These are phyloP conservation scores for Curvularia spicifera DNA, from an alignment of 2,329 filamentous ascomycete genomes.

Conservation along the genomic window DNA sequence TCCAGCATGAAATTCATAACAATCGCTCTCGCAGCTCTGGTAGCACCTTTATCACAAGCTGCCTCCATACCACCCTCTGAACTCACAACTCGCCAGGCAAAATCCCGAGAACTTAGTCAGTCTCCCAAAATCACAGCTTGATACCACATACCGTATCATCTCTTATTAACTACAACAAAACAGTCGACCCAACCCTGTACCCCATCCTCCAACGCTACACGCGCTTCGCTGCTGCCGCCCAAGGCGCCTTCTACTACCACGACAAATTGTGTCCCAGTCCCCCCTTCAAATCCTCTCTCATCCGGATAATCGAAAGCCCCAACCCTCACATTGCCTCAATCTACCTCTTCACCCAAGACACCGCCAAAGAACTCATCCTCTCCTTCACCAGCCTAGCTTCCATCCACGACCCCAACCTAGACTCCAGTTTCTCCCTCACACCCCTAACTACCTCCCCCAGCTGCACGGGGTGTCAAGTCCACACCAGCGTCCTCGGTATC, in stretches of 20 bases:
- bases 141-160: too few species aligned
- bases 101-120: conserved; percentile 11
- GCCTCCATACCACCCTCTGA: conserved; percentile 6
- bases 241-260: conserved; percentile 22
- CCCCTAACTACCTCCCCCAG: conserved; percentile 15
- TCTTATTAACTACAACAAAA: neutral
- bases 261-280: conserved; percentile 18
- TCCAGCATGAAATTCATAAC: conserved; percentile 18
- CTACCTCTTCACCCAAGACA: conserved; percentile 20
- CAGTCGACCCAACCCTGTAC: conserved; percentile 19
- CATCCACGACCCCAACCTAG: conserved; percentile 20
- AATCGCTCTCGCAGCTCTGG: conserved; percentile 17
- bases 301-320: conserved; percentile 14
- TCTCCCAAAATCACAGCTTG: neutral
- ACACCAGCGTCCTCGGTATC: conserved; percentile 63
- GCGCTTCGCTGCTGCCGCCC: conserved; percentile 22
- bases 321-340: conserved; percentile 17
- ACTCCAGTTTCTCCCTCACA: conserved; percentile 19
- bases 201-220: conserved; percentile 23
- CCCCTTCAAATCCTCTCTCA: conserved; percentile 20
- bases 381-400: conserved; percentile 24
- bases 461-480: conserved; percentile 57
- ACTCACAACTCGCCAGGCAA: conserved; percentile 8
- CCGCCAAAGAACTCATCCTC: conserved; percentile 19
- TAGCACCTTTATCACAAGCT: conserved; percentile 10